Base-by-base conservation (phyloP, 2,329 filamentous ascomycete species). In the Fusarium sp. region DNA sequence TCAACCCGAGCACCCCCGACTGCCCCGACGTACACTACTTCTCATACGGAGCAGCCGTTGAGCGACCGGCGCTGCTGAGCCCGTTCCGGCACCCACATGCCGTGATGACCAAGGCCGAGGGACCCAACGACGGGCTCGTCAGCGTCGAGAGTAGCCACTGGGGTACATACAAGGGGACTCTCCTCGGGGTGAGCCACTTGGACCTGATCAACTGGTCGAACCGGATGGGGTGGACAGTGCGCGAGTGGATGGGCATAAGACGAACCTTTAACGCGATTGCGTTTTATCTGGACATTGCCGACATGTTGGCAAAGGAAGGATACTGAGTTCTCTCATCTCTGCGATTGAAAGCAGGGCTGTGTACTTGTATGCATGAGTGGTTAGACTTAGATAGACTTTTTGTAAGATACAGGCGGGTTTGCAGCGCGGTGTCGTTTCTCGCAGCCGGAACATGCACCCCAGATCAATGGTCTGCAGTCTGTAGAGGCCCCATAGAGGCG, bases 231-330 rank as follows among this genome's bases (percentile, higher is more conserved):
- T 92, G 88, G 86, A 86, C 86, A 45, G 77, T 89, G 47, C 82
- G 92, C 58, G 77, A 85, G 65, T 84, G 84, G 83, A 84, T 87
- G 80, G 90, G 90, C 1, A 84, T 87, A 70, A 84, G 85, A 75
- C 86, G 85, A 66, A 91, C 88, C 18, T 93, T 93, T 76, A 93
- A 92, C 77, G 91, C 91, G 3, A 87, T 92, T 66, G 91, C 91
- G 0, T 92, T 93, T 76, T 93, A 93, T 75, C 85, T 92, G 3
- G 90, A 88, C 68, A 90, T 93, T 77, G 88, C 88, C 13, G 89
- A 94, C 77, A 94, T 93, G 92, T 83, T 94, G 59, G 91, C 92
- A 3, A 92, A 91, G 76, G 91, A 94, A 78, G 91, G 89, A 2
- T 70, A 85, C 20, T 86, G 69, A 81, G 14, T 27, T 64, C n/a